Conservation (phyloP, 2,329 filamentous ascomycete genomes). For the Sclerotinia trifoliorum region DNA sequence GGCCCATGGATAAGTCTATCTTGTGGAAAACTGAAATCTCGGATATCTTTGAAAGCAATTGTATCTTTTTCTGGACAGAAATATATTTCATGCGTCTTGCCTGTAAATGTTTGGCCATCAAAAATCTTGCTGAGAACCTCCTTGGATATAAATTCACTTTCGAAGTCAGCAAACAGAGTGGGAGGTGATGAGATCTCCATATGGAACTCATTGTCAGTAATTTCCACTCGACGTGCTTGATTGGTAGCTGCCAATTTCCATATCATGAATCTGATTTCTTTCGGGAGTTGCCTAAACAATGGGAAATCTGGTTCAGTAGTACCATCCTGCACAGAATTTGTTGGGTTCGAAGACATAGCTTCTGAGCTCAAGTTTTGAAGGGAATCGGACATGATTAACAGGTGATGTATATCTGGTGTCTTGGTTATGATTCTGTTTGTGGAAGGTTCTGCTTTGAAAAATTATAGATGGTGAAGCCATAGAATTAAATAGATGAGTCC, state of each 20-base stretch:
- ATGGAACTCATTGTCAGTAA: neutral
- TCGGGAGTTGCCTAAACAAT: neutral
- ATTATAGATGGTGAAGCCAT: neutral
- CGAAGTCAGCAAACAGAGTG: neutral
- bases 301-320: neutral
- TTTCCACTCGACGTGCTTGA: neutral
- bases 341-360: neutral
- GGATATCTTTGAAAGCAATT: neutral
- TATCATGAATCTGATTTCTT: neutral
- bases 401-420: neutral
- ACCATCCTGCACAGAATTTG: neutral
- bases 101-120: neutral
- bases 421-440: neutral
- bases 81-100: neutral
- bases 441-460: neutral
- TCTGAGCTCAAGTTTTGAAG: no score
- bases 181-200: neutral
- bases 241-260: neutral
- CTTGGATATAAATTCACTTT: neutral
- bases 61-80: slow-evolving; percentile 2
- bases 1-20: neutral
- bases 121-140: neutral
- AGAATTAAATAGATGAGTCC: neutral
- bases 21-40: neutral
- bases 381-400: no score